Percentiles rank a stretch among this genome's conserved stretches.
These are phyloP conservation scores for Aphanomyces euteiches DNA, from an alignment of 352 stramenopile species.

Conservation along the genomic window DNA sequence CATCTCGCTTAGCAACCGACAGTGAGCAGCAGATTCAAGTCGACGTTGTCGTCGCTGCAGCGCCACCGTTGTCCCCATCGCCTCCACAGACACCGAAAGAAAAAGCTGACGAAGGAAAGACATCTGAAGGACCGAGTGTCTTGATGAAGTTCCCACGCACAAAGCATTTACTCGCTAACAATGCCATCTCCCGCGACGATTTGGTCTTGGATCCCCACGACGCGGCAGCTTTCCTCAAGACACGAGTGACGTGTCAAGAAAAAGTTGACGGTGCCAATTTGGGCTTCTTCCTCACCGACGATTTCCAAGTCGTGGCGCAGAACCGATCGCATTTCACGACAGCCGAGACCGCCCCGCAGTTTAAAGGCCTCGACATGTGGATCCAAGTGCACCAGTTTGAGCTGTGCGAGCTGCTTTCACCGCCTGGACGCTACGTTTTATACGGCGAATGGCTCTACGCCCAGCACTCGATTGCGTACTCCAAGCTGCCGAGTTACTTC, in stretches of 20 bases:
- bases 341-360: constrained; percentile 59
- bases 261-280: constrained; percentile 86
- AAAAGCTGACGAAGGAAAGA: no score
- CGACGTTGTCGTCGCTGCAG: background rate
- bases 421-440: constrained; percentile 60
- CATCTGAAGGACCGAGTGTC: background rate
- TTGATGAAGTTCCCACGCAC: constrained; percentile 63
- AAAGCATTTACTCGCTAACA: constrained; percentile 52
- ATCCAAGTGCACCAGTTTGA: constrained; percentile 22
- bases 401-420: constrained; percentile 12
- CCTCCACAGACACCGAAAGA: background rate
- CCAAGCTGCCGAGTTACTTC: constrained; percentile 54
- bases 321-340: constrained; percentile 74
- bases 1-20: background rate
- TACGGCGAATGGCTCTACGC: constrained; percentile 81
- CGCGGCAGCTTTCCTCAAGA: constrained; percentile 19
- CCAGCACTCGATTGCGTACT: constrained; percentile 79
- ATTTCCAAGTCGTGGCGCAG: constrained; percentile 56
- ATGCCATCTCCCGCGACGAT: constrained; percentile 55
- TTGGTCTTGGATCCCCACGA: constrained; percentile 36
- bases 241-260: constrained; percentile 59
- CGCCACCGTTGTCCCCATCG: background rate
- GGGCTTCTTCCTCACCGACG: constrained; percentile 57
- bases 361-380: constrained; percentile 54
- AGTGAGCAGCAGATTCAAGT: constrained; percentile 1